Evolutionary conservation across 2,329 filamentous ascomycete species (phyloP).

Genomic region (Penicillium nordicum): DNA sequence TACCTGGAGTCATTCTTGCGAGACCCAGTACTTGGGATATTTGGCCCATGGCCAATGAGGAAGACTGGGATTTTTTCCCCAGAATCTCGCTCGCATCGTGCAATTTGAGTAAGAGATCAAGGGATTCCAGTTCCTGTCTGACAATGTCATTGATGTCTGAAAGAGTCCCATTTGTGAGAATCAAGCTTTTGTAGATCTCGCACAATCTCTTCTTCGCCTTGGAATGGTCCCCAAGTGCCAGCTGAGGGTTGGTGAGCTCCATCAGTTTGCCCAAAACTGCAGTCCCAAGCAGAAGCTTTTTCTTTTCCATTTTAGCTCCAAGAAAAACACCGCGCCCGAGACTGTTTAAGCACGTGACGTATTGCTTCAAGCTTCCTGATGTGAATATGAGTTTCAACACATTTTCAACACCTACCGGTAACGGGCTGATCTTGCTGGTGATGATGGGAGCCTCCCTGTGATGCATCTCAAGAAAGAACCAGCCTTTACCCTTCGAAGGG

Average conservation of each 20-base stretch:
- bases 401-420: not conserved
- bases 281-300: not conserved
- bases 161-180: not conserved
- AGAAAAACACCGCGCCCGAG: not conserved
- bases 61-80: not conserved
- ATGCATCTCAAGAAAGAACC: not conserved
- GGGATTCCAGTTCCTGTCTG: not conserved
- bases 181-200: not conserved
- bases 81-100: not conserved
- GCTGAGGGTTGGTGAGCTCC: not conserved
- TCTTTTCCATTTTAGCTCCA: not conserved
- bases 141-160: not conserved
- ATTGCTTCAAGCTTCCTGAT: not conserved
- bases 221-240: not conserved
- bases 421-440: not conserved
- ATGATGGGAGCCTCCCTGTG: not conserved
- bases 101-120: not conserved
- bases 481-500: not conserved
- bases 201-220: not conserved
- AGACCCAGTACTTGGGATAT: not conserved
- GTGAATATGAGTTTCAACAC: slow-evolving; percentile 1
- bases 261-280: not conserved
- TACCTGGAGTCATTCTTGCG: slow-evolving; percentile 6
- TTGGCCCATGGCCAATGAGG: slow-evolving; percentile 1
- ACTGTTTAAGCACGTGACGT: not conserved